phyloP scores from a whole-genome alignment of 1,284 basidiomycete genomes.

The Ceratobasidium sp. region DNA sequence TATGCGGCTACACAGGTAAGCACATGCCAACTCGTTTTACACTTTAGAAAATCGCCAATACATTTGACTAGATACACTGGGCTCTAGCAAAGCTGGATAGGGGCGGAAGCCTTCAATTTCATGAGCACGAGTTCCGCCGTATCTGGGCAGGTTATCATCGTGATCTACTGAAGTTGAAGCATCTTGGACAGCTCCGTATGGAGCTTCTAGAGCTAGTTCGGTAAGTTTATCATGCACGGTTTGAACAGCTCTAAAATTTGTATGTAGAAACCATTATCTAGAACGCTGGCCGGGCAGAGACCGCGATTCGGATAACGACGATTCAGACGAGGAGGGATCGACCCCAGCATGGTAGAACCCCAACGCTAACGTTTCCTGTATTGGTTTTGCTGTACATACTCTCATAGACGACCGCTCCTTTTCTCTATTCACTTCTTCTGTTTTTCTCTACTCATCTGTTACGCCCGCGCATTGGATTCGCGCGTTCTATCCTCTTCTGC shows the following conservation, averaged over 20 bases:
- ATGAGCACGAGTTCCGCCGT: background rate
- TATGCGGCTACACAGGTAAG: background rate
- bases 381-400: background rate
- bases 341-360: background rate
- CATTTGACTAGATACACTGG: constrained; percentile 10
- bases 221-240: constrained; percentile 2
- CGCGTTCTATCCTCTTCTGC: no score
- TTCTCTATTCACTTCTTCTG: no score
- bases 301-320: background rate
- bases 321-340: background rate
- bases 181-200: constrained; percentile 1
- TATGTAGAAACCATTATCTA: background rate
- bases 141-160: constrained; percentile 2
- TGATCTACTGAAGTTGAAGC: constrained; percentile 8
- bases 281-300: background rate
- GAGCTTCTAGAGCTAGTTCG: constrained; percentile 4
- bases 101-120: constrained; percentile 2
- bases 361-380: no score
- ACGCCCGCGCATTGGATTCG: no score
- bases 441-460: no score
- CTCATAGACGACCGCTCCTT: background rate
- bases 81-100: background rate
- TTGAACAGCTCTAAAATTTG: background rate
- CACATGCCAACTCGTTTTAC: background rate
- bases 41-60: background rate